Base-by-base conservation (phyloP, 129 eudicot genomes). In the Flaveria ramosissima region DNA sequence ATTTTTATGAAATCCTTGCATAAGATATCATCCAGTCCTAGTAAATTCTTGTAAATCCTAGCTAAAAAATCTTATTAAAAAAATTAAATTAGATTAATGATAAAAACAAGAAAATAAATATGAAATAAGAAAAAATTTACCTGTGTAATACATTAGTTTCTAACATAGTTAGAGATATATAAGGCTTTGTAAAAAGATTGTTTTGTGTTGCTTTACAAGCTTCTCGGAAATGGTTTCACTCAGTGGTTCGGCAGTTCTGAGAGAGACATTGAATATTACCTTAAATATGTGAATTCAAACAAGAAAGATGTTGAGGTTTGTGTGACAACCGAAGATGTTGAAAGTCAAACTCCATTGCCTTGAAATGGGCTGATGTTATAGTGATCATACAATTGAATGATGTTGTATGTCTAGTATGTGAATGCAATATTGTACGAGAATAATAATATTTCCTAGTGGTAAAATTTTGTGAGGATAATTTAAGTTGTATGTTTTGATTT, bases 211-310 rank as follows among this genome's bases (percentile, higher is more conserved):
- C 21, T 77, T 14, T 77, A 43, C 85, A 92, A 96, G 97, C 77
- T n/a, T 32, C 21, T 20, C 67, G 79, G 1, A 89, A 77, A 79
- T 89, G 97, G 97, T 88, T 71, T 73, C 97, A 81, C 9, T 23
- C 74, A 76, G 48, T 72, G 89, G 66, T 66, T 78, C 2, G 82
- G 92, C 77, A 80, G 89, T 21, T 84, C 86, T 1, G 74, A 77
- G 80, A 87, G 76, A 70, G 85, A 83, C 13, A 72, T 83, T 5
- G 87, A 87, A 9, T 75, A 88, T 48, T 88, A 77, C 81, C 87
- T 92, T 20, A 89, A 89, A 75, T 83, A 63, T 70, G 72, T 79
- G 27, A 46, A 77, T 47, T 77, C 91, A 2, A 82, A 84, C 42
- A 76, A 59, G 59, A 78, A 70, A 70, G 51, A 78, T 42, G 74